Evolutionary conservation across 2,329 filamentous ascomycete genomes (phyloP), one percentile per base, ranked within the genome.

Genomic region (Fusarium transvaalense): DNA sequence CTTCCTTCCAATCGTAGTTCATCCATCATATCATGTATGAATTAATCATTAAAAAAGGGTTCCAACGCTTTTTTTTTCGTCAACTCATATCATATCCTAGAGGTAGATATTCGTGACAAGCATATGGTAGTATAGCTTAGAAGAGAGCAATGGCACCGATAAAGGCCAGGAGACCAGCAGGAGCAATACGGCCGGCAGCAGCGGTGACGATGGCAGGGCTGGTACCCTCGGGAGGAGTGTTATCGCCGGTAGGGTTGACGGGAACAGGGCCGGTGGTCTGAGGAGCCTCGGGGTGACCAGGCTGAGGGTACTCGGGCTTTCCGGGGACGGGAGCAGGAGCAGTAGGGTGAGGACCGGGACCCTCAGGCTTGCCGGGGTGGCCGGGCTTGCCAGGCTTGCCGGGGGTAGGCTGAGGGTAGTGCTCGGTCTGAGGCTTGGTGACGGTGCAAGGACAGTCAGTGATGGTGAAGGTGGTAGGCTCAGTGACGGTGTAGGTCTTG

Each of bases 91-190:
- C 47, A 19, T 50, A 27, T 59, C 59, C 19, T 56, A 13, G 27
- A n/a, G 58, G 59, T 39, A 53, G 25, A 21, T 53, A 50, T 41
- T 43, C 29, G 32, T 60, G 54, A 60, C 54, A 41, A 61, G 37
- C 38, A 41, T 23, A 15, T 21, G 43, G 52, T 29, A 15, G 21
- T 35, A 32, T 52, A 41, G 45, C 41, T 85, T 88, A 89, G 81
- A 88, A 83, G 75, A 85, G 80, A 77, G 85, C 87, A 76, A 85
- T 86, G 64, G 89, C 77, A 75, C 84, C 88, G 77, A 89, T 80
- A 72, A 88, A 76, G 82, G 84, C 87, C 72, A 85, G 86, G 71
- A 90, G 6, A 14, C 65, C 65, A 31, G 65, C 65, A 13, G 65
- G 65, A 29, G 55, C 65, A 21, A 66, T 45, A 38, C 65, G 84